Base-by-base conservation (phyloP, 2,329 filamentous ascomycete species). In the Microdochium trichocladiopsis region DNA sequence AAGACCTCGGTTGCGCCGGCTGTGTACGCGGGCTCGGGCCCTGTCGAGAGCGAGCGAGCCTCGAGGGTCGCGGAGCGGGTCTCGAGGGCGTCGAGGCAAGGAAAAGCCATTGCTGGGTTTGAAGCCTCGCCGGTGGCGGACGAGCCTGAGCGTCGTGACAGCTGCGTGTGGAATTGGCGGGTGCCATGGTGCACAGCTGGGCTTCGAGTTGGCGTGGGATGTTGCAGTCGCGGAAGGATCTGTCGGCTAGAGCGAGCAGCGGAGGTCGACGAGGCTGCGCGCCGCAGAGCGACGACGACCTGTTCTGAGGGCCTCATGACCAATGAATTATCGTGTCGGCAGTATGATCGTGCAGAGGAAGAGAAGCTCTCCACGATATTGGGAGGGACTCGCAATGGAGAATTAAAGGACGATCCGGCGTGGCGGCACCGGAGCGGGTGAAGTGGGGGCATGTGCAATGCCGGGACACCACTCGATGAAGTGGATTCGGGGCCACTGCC, bases 1-100 rank as follows among this genome's bases (percentile, higher is more conserved):
- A 88, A 96, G 25, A 74, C 79, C 58, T 88, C 80, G 50, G 94
- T 92, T n/a, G 83, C 84, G 53, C 94, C 94, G 47, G 88, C 87
- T 0, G 93, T 96, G 69, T 99, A 99, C 1, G 90, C 90, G 0
- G 94, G 94, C 65, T 99, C 94, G 1, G 93, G 93, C 0, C 93
- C 93, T 48, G 84, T 85, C 16, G 83, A 80, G 48, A 86, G 76
- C 36, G 87, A 88, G 52, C 75, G 75, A 16, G 82, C 78, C 58
- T 81, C 80, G 48, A 97, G 83, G 10, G 77, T 86, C 4, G 87
- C 87, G 0, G 93, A 90, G 56, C 86, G 86, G 33, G 79, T 81
- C 64, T 95, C 91, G 52, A 92, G 76, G 2, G 87, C 90, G 64
- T 96, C 91, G 47, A 96, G 85, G 65, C 91, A 96, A 2, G 91